A percentile compares a stretch with the other conserved stretches of the same genome.
Evolutionary conservation across 345 rosid genomes (phyloP).

Genomic region (Eucalyptus microcorys): DNA sequence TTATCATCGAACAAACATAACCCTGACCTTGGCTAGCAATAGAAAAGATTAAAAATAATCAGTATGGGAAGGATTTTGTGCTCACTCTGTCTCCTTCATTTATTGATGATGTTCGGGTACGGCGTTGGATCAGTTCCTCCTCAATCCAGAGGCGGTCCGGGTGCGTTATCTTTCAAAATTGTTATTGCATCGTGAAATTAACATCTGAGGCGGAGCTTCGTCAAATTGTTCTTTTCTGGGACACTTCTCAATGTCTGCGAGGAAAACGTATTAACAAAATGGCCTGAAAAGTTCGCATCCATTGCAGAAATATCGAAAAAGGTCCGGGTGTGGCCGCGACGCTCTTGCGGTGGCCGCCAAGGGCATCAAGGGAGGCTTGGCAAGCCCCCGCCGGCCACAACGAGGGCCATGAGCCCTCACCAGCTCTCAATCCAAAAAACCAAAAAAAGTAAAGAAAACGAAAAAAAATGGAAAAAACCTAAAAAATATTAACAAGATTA

Average conservation of each 20-base stretch:
- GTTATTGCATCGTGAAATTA: neutral
- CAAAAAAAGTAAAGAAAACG: accelerated
- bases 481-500: no score
- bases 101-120: neutral
- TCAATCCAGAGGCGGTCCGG: neutral
- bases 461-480: no score
- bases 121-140: neutral
- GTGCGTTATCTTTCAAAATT: neutral
- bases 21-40: neutral
- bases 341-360: no score
- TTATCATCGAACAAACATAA: neutral
- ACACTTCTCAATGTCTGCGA: neutral
- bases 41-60: neutral
- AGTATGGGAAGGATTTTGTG: neutral
- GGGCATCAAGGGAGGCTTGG: no score
- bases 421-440: no score
- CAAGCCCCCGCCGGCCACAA: no score
- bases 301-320: no score
- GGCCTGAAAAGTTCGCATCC: no score
- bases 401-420: accelerated
- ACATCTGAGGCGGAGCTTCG: neutral
- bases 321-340: no score
- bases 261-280: no score
- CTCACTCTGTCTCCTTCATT: neutral
- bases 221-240: neutral